Evolutionary conservation across 805 yeast genomes (phyloP), one percentile per base, ranked within the genome.

Genomic region (Cyberlindnera meyerae): DNA sequence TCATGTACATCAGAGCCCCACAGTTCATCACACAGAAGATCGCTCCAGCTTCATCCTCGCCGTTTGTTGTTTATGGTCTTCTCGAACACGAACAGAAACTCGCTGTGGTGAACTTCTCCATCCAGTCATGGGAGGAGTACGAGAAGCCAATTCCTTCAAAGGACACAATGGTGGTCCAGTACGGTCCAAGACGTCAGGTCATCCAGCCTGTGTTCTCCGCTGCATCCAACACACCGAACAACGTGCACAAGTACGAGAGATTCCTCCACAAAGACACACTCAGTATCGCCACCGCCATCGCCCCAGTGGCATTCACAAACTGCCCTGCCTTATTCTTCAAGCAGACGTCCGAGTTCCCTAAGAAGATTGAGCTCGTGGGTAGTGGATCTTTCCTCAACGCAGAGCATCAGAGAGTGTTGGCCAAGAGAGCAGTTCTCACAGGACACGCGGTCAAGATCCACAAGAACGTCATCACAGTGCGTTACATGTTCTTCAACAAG

Each of bases 361-460:
- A 57, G 39, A 63, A 70, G 24, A 49, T 82, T 30, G 81, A 79
- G 52, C 71, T 94, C 30, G 68, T 90, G 18, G 98, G 96, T 4
- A 83, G 84, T 45, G 99, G 99, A 29, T 77, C 95, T 0, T 84
- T 88, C 68, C 70, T 83, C 52, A 86, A 86, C 57, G 75, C 89
- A 29, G 96, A 93, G 61, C 85, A 82, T 54, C 73, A 81, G 11
- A 75, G 97, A 60, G 72, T 90, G 18, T 57, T 89, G 37, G 95
- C 94, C 22, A 88, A 90, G 71, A 75, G 97, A 58, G 80, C 82
- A 5, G 78, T 93, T 6, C 65, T 93, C 37, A 93, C 97, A 0
- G 98, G 98, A 39, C 88, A 87, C 49, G 95, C 97, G 29, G 79
- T 88, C 62, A 93, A 89, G 69, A 89, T 93, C 52, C 97, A 94